Percentiles rank a stretch among this genome's conserved stretches.
Conservation (phyloP, 148 eudicot genomes). For the Dysphania ambrosioides region DNA sequence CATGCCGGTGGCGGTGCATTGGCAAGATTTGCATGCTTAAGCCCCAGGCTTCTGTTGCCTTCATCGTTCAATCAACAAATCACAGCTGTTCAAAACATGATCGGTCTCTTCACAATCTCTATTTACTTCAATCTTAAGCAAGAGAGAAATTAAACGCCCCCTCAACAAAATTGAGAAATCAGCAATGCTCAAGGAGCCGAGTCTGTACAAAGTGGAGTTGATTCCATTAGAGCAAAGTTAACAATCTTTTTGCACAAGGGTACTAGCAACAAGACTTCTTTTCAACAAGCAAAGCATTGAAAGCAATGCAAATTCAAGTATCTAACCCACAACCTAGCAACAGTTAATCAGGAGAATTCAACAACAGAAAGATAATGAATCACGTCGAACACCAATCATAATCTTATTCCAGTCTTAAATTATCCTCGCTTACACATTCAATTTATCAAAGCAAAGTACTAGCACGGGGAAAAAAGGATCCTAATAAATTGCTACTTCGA, state of each 20-base stretch:
- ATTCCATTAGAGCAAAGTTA: conserved; percentile 8
- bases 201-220: conserved; percentile 8
- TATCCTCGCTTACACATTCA: neutral
- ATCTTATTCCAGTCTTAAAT: neutral
- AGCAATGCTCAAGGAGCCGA: neutral
- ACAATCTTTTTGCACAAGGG: neutral
- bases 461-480: neutral
- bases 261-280: neutral
- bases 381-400: neutral
- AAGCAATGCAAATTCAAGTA: neutral
- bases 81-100: conserved; percentile 22
- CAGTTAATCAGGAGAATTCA: neutral
- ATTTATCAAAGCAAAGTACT: neutral
- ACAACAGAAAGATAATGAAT: neutral
- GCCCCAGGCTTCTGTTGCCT: conserved; percentile 61
- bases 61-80: conserved; percentile 41
- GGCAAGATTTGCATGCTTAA: conserved; percentile 64
- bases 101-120: conserved; percentile 11
- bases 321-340: neutral
- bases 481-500: too few relatives aligned
- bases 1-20: conserved; percentile 57
- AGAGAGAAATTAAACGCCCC: neutral
- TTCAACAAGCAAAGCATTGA: neutral
- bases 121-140: neutral
- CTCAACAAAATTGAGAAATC: conserved; percentile 3